Conservation (phyloP, 345 rosid genomes). For the Lepidium didymum region DNA sequence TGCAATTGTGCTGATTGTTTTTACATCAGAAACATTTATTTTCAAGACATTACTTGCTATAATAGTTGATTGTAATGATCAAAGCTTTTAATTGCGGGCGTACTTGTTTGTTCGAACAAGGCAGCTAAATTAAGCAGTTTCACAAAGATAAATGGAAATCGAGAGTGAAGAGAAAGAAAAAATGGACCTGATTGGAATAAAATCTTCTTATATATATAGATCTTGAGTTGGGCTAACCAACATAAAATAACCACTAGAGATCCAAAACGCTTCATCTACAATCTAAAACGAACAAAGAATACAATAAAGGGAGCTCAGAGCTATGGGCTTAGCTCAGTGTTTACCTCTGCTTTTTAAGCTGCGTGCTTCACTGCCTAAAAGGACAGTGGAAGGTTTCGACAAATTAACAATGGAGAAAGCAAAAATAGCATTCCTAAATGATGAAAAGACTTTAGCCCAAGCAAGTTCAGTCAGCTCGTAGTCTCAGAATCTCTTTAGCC, state of each 20-base stretch:
- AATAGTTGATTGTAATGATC: not conserved
- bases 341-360: slow-evolving; percentile 11
- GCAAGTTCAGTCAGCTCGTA: slow-evolving; percentile 69
- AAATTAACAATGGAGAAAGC: slow-evolving; percentile 7
- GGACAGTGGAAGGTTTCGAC: not conserved
- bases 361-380: slow-evolving; percentile 10
- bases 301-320: not conserved
- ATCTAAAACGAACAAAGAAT: not conserved
- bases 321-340: not conserved
- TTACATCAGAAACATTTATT: not conserved
- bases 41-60: not conserved
- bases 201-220: not conserved
- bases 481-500: slow-evolving; percentile 75
- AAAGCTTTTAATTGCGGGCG: not conserved
- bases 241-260: not conserved
- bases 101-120: too few relatives aligned
- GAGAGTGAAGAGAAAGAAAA: not conserved
- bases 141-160: not conserved
- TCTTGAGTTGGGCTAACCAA: not conserved
- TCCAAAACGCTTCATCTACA: slow-evolving; percentile 14
- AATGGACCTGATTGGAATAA: not conserved
- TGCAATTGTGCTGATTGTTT: not conserved
- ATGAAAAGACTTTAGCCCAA: not conserved
- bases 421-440: slow-evolving; percentile 3
- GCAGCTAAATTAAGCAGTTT: too few relatives aligned